Conservation (phyloP, 1,284 basidiomycete genomes). For the Fomes fomentarius region DNA sequence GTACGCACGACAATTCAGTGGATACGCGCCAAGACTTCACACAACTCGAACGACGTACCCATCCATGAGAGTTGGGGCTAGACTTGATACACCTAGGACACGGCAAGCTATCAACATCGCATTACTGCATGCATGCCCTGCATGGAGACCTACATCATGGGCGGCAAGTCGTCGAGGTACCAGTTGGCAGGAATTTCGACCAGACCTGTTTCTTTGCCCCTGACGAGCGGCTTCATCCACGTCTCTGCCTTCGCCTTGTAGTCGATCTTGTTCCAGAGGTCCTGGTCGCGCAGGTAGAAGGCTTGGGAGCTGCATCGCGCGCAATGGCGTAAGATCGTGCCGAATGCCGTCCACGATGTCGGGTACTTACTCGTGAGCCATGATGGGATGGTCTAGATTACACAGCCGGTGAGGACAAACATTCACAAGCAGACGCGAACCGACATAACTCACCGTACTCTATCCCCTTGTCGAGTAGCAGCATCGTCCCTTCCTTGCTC, state of each 20-base stretch:
- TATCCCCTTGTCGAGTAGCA: constrained; percentile 76
- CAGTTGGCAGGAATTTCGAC: constrained; percentile 80
- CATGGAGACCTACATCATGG: constrained; percentile 42
- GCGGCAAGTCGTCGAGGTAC: constrained; percentile 72
- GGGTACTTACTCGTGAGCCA: constrained; percentile 58
- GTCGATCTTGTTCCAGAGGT: constrained; percentile 78
- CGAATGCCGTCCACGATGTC: not conserved
- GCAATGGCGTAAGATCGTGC: not conserved
- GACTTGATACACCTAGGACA: constrained; percentile 3
- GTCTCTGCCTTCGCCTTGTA: constrained; percentile 60
- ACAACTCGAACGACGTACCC: constrained; percentile 6
- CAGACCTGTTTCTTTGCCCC: constrained; percentile 67
- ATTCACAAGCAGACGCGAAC: too few relatives aligned
- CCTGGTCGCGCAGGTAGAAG: constrained; percentile 71
- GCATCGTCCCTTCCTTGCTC: constrained; percentile 67
- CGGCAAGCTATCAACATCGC: not conserved
- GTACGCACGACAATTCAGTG: not conserved
- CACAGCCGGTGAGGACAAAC: not conserved
- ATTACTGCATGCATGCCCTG: not conserved
- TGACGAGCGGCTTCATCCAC: constrained; percentile 78
- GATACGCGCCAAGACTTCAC: not conserved
- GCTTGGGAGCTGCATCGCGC: constrained; percentile 55
- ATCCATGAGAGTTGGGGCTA: constrained; percentile 14
- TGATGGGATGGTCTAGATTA: constrained; percentile 66
- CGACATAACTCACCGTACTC: constrained; percentile 57